A percentile compares a stretch with the other conserved stretches of the same genome.
Conservation (phyloP, 176 grass and related monocot genomes). For the Neostapfia colusana region DNA sequence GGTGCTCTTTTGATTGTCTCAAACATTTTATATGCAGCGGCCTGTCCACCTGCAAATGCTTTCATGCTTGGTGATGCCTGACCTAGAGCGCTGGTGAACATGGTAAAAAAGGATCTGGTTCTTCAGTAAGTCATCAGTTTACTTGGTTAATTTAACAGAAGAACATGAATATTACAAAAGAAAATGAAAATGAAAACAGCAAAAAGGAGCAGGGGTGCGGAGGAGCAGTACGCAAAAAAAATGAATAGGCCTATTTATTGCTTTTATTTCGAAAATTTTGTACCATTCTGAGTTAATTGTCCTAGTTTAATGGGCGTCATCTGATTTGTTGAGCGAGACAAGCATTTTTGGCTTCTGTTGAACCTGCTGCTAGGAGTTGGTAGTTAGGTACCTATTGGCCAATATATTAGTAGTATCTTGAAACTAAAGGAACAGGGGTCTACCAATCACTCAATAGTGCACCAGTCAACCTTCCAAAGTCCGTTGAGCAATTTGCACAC, state of each 20-base stretch:
- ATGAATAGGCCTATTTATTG: constrained; percentile 4
- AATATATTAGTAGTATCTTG: constrained; percentile 29
- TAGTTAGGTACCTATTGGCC: constrained; percentile 31
- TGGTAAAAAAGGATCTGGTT: constrained; percentile 5
- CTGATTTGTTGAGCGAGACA: constrained; percentile 17
- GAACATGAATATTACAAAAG: background rate
- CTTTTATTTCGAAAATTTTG: background rate
- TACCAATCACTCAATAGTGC: constrained; percentile 19
- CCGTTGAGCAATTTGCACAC: constrained; percentile 29
- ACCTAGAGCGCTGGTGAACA: constrained; percentile 71
- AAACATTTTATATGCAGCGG: constrained; percentile 90
- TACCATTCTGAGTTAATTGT: constrained; percentile 14
- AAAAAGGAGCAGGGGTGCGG: background rate
- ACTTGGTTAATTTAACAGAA: constrained; percentile 15
- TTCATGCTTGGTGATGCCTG: constrained; percentile 87
- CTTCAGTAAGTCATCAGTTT: background rate
- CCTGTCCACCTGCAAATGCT: constrained; percentile 81
- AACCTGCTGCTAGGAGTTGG: constrained; percentile 38
- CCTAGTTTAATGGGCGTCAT: constrained; percentile 1
- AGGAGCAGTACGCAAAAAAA: background rate
- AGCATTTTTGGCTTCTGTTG: constrained; percentile 22
- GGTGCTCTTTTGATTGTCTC: constrained; percentile 86
- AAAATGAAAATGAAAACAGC: background rate
- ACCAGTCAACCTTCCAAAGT: constrained; percentile 26
- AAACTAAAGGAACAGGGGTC: constrained; percentile 39